Conservation (phyloP, 306 rosid species). For the Vigna reflexopilosa region DNA sequence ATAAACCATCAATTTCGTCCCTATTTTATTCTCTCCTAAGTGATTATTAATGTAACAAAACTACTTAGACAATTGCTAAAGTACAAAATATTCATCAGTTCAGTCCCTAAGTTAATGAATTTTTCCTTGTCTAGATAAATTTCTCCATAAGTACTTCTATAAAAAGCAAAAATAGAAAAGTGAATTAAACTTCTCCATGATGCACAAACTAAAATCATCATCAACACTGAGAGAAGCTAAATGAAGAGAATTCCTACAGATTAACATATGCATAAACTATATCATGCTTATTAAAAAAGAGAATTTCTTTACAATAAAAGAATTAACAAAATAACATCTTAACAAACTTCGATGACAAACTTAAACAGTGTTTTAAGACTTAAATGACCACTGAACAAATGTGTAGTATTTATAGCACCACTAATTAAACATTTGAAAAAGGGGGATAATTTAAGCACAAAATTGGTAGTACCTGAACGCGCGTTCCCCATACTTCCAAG, state of each 20-base stretch:
- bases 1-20: neutral
- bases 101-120: neutral
- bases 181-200: too few species aligned
- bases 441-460: neutral
- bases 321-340: too few species aligned
- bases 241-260: too few species aligned
- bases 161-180: neutral
- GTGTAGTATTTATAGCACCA: too few species aligned
- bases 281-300: too few species aligned
- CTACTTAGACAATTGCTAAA: neutral
- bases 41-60: neutral
- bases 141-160: neutral
- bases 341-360: too few species aligned
- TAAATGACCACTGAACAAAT: neutral
- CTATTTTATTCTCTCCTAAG: neutral
- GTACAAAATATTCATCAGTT: constrained; percentile 1
- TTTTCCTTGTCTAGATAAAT: neutral
- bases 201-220: too few species aligned
- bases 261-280: too few species aligned
- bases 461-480: constrained; percentile 65
- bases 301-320: too few species aligned
- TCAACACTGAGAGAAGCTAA: too few species aligned
- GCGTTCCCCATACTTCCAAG: constrained; percentile 96
- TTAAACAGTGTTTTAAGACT: neutral
- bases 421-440: neutral